A percentile compares a stretch with the other conserved stretches of the same genome.
These are phyloP conservation scores for Epichloe elymi DNA, from an alignment of 2,329 filamentous ascomycete species.

Conservation along the genomic window DNA sequence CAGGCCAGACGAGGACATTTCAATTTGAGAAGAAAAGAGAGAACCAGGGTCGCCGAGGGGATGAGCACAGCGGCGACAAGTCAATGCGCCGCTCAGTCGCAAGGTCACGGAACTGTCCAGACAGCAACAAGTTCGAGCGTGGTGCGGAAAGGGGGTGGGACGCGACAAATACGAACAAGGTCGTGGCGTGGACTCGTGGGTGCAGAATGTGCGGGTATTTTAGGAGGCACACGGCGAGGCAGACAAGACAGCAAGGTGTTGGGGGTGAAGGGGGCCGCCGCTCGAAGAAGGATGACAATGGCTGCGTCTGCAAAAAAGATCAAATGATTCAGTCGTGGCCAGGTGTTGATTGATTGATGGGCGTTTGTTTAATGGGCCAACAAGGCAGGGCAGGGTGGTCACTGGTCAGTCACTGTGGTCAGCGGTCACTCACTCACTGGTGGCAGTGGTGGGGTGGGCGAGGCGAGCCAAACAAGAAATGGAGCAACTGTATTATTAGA, in stretches of 20 bases:
- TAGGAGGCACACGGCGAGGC: not conserved
- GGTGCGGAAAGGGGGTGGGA: not conserved
- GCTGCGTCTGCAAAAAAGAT: not conserved
- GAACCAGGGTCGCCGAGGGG: not conserved
- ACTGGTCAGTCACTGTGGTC: too few relatives aligned
- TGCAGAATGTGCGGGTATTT: not conserved
- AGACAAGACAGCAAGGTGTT: not conserved
- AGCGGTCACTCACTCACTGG: too few relatives aligned
- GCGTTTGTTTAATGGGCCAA: too few relatives aligned
- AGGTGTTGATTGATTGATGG: too few relatives aligned
- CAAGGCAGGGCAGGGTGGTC: too few relatives aligned
- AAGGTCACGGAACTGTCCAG: not conserved
- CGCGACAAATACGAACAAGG: not conserved
- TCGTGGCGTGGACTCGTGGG: not conserved
- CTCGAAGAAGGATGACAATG: not conserved
- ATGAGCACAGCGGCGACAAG: conserved; percentile 2
- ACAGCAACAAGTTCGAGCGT: not conserved
- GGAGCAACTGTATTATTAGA: not conserved
- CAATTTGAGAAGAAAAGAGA: conserved; percentile 6
- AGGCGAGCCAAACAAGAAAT: not conserved
- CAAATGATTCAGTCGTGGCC: not conserved
- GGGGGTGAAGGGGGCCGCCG: not conserved
- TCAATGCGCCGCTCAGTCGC: conserved; percentile 6
- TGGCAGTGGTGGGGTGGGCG: too few relatives aligned
- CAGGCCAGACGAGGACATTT: conserved; percentile 36